Evolutionary conservation across 2,329 filamentous ascomycete genomes (phyloP).

Genomic region (Cordyceps militaris): DNA sequence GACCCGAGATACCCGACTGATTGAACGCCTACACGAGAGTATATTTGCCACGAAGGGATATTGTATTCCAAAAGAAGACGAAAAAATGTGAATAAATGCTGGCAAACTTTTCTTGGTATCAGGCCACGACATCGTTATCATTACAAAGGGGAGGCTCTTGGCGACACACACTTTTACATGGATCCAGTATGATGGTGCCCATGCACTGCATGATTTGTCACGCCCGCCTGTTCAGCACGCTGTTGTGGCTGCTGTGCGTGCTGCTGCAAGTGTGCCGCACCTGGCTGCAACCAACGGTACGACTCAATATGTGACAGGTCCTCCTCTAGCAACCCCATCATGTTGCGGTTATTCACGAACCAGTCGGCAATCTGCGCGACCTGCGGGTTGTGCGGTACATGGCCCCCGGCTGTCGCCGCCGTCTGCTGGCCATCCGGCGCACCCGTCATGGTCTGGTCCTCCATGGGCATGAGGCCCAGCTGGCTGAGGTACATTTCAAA

Average conservation of each 20-base stretch:
- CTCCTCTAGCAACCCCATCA: slow-evolving; percentile 59
- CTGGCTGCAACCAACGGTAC: slow-evolving; percentile 27
- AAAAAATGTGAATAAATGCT: neutral
- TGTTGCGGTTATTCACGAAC: slow-evolving; percentile 59
- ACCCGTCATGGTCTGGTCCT: slow-evolving; percentile 24
- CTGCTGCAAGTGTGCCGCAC: neutral
- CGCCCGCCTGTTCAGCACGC: neutral
- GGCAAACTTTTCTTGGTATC: slow-evolving; percentile 4
- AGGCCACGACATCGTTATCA: slow-evolving; percentile 8
- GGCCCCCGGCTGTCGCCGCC: neutral
- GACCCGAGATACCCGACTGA: slow-evolving; percentile 54
- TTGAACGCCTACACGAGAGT: slow-evolving; percentile 29
- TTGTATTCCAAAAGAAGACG: neutral
- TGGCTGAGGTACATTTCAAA: slow-evolving; percentile 60
- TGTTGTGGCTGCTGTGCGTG: neutral
- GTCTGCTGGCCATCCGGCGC: slow-evolving; percentile 13
- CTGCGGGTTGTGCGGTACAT: slow-evolving; percentile 23
- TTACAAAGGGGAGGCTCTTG: neutral
- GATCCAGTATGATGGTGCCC: slow-evolving; percentile 7
- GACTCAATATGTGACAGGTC: slow-evolving; percentile 43
- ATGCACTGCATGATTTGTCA: neutral
- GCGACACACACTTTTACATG: neutral
- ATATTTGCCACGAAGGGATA: neutral
- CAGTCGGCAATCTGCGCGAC: slow-evolving; percentile 52
- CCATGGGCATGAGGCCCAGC: slow-evolving; percentile 50